Conservation (phyloP, 1,284 basidiomycete genomes). For the Leccinum fuscescens region DNA sequence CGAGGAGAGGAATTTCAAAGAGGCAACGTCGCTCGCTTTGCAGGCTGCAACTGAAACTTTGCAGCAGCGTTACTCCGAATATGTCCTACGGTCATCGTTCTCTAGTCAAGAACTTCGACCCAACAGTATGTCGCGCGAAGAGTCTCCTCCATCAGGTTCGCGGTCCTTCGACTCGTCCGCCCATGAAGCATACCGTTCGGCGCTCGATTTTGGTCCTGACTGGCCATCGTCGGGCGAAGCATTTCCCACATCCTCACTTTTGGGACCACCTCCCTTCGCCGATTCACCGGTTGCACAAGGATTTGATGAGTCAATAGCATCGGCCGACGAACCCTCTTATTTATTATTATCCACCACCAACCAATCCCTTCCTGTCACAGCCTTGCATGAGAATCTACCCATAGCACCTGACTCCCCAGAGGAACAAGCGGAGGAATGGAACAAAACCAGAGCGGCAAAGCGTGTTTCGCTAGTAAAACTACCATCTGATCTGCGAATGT, state of each 20-base stretch:
- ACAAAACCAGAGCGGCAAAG: constrained; percentile 78
- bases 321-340: constrained; percentile 25
- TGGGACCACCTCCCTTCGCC: constrained; percentile 30
- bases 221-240: constrained; percentile 45
- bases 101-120: constrained; percentile 40
- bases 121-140: constrained; percentile 21
- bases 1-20: constrained; percentile 68
- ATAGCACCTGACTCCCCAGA: constrained; percentile 45
- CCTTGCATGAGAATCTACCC: constrained; percentile 45
- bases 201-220: constrained; percentile 53
- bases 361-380: constrained; percentile 20
- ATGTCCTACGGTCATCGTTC: constrained; percentile 37
- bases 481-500: constrained; percentile 55
- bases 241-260: constrained; percentile 31
- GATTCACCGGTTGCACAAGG: constrained; percentile 38
- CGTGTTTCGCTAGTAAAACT: constrained; percentile 77
- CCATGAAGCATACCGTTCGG: constrained; percentile 64
- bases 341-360: constrained; percentile 35
- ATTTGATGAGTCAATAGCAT: constrained; percentile 14
- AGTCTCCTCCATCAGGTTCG: constrained; percentile 28
- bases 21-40: constrained; percentile 68
- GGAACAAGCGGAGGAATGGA: constrained; percentile 81
- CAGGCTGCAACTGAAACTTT: constrained; percentile 68
- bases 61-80: constrained; percentile 41
- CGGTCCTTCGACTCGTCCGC: constrained; percentile 48